Conservation (phyloP, 1,284 basidiomycete genomes). For the Tilletia setariae region DNA sequence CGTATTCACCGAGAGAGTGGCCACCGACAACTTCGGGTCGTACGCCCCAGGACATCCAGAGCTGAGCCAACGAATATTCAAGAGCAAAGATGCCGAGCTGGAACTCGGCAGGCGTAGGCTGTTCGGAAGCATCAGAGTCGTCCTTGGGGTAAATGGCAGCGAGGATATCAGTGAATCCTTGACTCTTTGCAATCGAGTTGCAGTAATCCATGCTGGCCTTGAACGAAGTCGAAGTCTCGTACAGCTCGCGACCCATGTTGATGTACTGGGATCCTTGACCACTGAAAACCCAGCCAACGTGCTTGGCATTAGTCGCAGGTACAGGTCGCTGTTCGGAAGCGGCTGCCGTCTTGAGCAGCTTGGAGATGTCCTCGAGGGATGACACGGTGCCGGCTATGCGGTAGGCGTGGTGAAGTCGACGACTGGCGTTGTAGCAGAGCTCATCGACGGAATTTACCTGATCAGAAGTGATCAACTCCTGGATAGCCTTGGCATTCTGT, state of each 20-base stretch:
- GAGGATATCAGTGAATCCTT: slow-evolving; percentile 24
- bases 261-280: slow-evolving; percentile 37
- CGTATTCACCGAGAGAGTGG: slow-evolving; percentile 38
- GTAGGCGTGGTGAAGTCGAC: slow-evolving; percentile 7
- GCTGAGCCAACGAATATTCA: slow-evolving; percentile 25
- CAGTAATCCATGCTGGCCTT: slow-evolving; percentile 4
- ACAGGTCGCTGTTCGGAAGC: not conserved
- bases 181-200: slow-evolving; percentile 26
- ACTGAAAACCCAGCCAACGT: slow-evolving; percentile 30
- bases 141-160: slow-evolving; percentile 25
- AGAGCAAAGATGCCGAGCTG: slow-evolving; percentile 32
- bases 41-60: slow-evolving; percentile 30
- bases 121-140: slow-evolving; percentile 18
- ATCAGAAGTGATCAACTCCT: no score
- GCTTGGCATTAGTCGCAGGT: not conserved
- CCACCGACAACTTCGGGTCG: slow-evolving; percentile 26
- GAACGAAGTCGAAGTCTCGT: slow-evolving; percentile 24
- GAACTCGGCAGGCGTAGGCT: slow-evolving; percentile 24
- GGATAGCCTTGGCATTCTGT: no score
- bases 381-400: slow-evolving; percentile 25
- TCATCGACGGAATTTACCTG: slow-evolving; percentile 1
- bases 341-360: slow-evolving; percentile 28
- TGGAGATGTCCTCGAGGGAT: slow-evolving; percentile 21
- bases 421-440: slow-evolving; percentile 23
- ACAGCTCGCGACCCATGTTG: slow-evolving; percentile 31